Evolutionary conservation across 1,139 yeast species (phyloP).

Genomic region (Nematodospora anomalae): DNA sequence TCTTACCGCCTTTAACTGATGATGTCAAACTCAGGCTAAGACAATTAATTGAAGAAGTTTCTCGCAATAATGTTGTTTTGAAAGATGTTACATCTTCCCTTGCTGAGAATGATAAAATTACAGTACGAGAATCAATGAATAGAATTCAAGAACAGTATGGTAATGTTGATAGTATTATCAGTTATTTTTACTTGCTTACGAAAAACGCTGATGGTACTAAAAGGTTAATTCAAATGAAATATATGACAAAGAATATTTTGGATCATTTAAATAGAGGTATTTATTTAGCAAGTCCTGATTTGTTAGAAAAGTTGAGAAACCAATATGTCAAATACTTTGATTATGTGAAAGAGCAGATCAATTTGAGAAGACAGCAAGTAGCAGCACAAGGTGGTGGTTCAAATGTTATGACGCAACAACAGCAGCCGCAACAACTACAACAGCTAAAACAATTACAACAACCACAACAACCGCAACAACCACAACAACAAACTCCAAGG

Average conservation of each 20-base stretch:
- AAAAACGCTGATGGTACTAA: conserved; percentile 74
- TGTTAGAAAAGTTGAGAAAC: conserved; percentile 65
- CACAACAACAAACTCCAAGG: too few species aligned
- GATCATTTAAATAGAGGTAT: conserved; percentile 64
- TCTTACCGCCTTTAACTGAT: conserved; percentile 42
- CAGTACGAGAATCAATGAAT: conserved; percentile 58
- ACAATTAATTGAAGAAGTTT: conserved; percentile 66
- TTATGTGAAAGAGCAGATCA: conserved; percentile 57
- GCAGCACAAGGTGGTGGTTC: conserved; percentile 18
- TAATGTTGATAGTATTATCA: conserved; percentile 72
- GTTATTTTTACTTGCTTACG: conserved; percentile 73
- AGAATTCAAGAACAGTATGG: conserved; percentile 63
- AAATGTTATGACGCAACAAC: conserved; percentile 10
- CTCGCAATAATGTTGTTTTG: conserved; percentile 62
- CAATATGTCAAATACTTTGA: conserved; percentile 77
- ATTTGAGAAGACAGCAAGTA: conserved; percentile 35
- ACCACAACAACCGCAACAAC: conserved; percentile 9
- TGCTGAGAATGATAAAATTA: conserved; percentile 61
- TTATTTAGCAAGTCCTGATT: conserved; percentile 66
- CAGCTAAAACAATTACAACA: conserved; percentile 9
- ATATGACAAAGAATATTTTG: conserved; percentile 73
- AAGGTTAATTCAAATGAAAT: conserved; percentile 73
- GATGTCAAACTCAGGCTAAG: conserved; percentile 53
- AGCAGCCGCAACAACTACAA: conserved; percentile 17
- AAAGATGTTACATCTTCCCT: conserved; percentile 64